Conservation (phyloP, 2,329 filamentous ascomycete genomes). For the Neospermospora avenae region DNA sequence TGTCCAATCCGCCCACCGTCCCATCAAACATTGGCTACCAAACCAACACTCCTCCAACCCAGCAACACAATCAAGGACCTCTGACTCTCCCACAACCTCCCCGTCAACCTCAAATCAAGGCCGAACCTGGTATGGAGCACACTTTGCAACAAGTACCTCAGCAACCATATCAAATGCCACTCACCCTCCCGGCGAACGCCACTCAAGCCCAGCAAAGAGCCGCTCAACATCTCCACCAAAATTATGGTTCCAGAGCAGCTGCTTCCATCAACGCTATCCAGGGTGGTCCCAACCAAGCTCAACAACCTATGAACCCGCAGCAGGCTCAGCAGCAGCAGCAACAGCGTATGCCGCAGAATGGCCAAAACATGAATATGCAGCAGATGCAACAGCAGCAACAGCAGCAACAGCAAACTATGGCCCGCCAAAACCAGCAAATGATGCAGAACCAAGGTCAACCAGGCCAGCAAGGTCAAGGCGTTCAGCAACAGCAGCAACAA, state of each 20-base stretch:
- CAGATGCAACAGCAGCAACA: slow-evolving; percentile 14
- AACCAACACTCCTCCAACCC: slow-evolving; percentile 24
- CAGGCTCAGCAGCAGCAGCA: slow-evolving; percentile 32
- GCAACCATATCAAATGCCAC: slow-evolving; percentile 7
- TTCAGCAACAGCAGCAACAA: not conserved
- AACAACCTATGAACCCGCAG: slow-evolving; percentile 15
- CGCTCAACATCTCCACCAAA: slow-evolving; percentile 52
- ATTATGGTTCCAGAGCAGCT: slow-evolving; percentile 62
- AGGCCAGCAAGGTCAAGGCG: not conserved
- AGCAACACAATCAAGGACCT: slow-evolving; percentile 15
- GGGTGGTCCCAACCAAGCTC: slow-evolving; percentile 26
- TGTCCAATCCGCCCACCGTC: slow-evolving; percentile 33
- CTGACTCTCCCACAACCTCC: slow-evolving; percentile 24
- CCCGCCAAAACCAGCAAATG: slow-evolving; percentile 18
- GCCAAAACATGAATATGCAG: slow-evolving; percentile 10
- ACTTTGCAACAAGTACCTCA: slow-evolving; percentile 7
- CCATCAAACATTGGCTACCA: slow-evolving; percentile 35
- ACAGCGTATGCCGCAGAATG: slow-evolving; percentile 34
- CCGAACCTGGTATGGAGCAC: slow-evolving; percentile 42
- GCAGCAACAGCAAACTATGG: slow-evolving; percentile 15
- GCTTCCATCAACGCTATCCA: slow-evolving; percentile 63
- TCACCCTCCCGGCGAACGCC: slow-evolving; percentile 33
- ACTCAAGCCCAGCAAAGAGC: slow-evolving; percentile 52
- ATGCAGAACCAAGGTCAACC: not conserved
- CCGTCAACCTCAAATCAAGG: slow-evolving; percentile 38